Evolutionary conservation across 2,329 filamentous ascomycete species (phyloP).

Genomic region (Beauveria australis): DNA sequence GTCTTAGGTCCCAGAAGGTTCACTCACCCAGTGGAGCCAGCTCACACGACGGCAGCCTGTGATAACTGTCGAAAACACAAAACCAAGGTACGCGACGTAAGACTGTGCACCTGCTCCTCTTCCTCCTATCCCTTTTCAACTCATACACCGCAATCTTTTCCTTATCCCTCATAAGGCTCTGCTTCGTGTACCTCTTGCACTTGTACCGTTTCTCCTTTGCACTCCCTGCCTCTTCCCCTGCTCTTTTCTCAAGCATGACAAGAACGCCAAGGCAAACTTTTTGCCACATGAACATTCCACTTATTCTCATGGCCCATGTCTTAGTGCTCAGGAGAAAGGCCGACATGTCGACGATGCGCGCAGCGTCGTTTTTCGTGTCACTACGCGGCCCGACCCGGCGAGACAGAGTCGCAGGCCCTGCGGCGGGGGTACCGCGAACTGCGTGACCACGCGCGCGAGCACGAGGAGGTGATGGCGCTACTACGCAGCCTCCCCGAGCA

Average conservation of each 20-base stretch:
- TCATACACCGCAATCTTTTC: too few relatives aligned
- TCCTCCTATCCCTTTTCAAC: too few relatives aligned
- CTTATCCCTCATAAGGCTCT: too few relatives aligned
- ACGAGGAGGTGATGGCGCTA: constrained; percentile 15
- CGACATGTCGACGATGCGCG: constrained; percentile 18
- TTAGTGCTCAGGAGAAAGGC: constrained; percentile 21
- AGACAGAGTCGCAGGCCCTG: constrained; percentile 17
- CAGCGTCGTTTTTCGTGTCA: constrained; percentile 12
- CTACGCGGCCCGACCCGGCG: constrained; percentile 16
- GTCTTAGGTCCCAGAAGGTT: background rate
- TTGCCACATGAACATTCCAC: too few relatives aligned
- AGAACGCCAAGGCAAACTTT: too few relatives aligned
- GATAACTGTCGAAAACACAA: constrained; percentile 16
- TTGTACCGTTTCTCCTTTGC: too few relatives aligned
- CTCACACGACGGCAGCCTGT: constrained; percentile 12
- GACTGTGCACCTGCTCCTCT: too few relatives aligned
- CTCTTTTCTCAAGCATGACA: too few relatives aligned
- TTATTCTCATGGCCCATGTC: too few relatives aligned
- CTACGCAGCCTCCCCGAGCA: constrained; percentile 1
- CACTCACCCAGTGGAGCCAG: background rate
- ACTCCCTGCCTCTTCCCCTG: too few relatives aligned
- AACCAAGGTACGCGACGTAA: constrained; percentile 14
- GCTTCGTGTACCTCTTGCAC: too few relatives aligned
- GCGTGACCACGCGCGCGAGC: background rate
- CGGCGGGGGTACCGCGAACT: constrained; percentile 7